A percentile compares a stretch with the other conserved stretches of the same genome.
Evolutionary conservation across 2,329 filamentous ascomycete genomes (phyloP).

Genomic region (Cordyceps tenuipes): DNA sequence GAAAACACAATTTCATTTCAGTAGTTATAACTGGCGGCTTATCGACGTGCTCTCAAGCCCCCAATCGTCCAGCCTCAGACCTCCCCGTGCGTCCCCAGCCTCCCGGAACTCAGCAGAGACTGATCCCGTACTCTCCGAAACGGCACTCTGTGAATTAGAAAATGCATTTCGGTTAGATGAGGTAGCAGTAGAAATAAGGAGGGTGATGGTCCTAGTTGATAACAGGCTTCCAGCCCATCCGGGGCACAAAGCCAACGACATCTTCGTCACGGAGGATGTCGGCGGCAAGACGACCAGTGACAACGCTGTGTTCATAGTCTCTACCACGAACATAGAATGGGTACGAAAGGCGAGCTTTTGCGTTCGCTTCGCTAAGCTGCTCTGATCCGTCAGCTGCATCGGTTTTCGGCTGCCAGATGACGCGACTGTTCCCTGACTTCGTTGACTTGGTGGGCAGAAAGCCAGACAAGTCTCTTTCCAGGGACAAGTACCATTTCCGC

Average conservation of each 20-base stretch:
- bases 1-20: too few relatives aligned
- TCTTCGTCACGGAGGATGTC: constrained; percentile 56
- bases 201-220: constrained; percentile 31
- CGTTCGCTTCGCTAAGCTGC: not conserved
- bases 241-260: constrained; percentile 45
- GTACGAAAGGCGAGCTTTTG: constrained; percentile 31
- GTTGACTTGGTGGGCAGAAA: constrained; percentile 36
- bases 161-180: too few relatives aligned
- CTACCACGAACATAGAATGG: constrained; percentile 55
- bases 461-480: constrained; percentile 52
- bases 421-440: constrained; percentile 20
- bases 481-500: constrained; percentile 55
- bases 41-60: too few relatives aligned
- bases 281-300: constrained; percentile 51
- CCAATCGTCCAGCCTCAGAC: too few relatives aligned
- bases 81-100: too few relatives aligned
- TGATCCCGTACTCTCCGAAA: too few relatives aligned
- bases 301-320: constrained; percentile 55
- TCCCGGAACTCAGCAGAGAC: too few relatives aligned
- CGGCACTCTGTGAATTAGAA: too few relatives aligned
- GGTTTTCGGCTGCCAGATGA: constrained; percentile 11
- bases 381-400: not conserved
- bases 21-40: too few relatives aligned
- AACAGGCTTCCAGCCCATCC: constrained; percentile 51
- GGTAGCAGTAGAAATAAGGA: too few relatives aligned